Conservation (phyloP, 148 eudicot species). For the Arbutus unedo region DNA sequence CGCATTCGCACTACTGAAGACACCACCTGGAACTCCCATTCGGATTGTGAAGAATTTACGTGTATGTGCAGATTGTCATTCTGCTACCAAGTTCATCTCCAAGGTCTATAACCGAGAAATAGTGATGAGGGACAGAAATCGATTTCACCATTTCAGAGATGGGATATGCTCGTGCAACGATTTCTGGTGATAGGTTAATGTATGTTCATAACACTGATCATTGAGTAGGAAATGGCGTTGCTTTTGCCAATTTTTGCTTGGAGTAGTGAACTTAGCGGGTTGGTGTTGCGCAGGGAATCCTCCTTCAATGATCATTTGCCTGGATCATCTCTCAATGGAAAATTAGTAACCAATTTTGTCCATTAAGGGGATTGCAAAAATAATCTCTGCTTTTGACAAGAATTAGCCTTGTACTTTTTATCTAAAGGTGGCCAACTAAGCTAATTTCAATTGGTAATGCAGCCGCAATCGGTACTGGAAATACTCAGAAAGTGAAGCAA, state of each 20-base stretch:
- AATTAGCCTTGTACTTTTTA: too few relatives aligned
- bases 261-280: background rate
- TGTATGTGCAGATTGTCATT: conserved; percentile 46
- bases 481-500: background rate
- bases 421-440: too few relatives aligned
- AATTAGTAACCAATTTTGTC: background rate
- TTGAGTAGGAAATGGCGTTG: background rate
- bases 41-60: conserved; percentile 43
- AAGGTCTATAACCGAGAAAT: conserved; percentile 37
- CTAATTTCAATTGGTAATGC: background rate
- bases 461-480: background rate
- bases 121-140: conserved; percentile 38
- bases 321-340: background rate
- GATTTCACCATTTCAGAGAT: conserved; percentile 43
- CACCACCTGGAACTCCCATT: conserved; percentile 40
- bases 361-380: too few relatives aligned
- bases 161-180: conserved; percentile 45
- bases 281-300: background rate
- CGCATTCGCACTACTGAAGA: conserved; percentile 45
- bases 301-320: background rate
- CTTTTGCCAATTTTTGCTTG: background rate
- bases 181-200: conserved; percentile 33
- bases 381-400: too few relatives aligned
- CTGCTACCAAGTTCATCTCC: conserved; percentile 40
- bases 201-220: background rate